Evolutionary conservation across 1,284 basidiomycete species (phyloP).

Genomic region (Filobasidium uniguttulatum): DNA sequence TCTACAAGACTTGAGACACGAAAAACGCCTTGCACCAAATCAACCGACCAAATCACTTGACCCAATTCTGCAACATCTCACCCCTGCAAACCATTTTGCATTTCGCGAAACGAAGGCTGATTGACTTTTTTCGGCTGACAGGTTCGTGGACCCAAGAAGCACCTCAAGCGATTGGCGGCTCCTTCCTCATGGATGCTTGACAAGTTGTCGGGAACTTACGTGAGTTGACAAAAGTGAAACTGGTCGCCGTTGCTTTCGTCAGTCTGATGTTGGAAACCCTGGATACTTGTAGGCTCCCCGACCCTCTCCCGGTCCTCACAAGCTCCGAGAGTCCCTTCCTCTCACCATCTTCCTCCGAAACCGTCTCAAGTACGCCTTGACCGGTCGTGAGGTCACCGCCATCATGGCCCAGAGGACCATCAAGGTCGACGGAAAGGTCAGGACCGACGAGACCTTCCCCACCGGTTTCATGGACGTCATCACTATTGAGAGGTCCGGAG

Average conservation of each 20-base stretch:
- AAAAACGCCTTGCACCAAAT: neutral
- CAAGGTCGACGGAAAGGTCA: conserved; percentile 97
- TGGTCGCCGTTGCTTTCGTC: conserved; percentile 6
- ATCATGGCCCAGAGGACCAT: conserved; percentile 95
- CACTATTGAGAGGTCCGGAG: conserved; percentile 94
- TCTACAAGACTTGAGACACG: neutral
- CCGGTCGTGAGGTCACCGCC: conserved; percentile 83
- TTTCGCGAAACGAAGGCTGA: too few species aligned
- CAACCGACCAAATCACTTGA: too few species aligned
- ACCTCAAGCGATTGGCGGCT: conserved; percentile 93
- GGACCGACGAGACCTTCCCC: conserved; percentile 94
- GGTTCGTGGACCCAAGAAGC: conserved; percentile 98
- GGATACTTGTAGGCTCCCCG: conserved; percentile 58
- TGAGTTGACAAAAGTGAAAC: conserved; percentile 42
- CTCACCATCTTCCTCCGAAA: conserved; percentile 94
- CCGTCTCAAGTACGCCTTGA: conserved; percentile 97
- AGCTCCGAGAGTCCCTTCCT: conserved; percentile 92
- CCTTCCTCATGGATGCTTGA: conserved; percentile 99
- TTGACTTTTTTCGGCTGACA: too few species aligned
- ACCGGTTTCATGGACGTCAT: conserved; percentile 97
- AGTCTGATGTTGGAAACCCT: conserved; percentile 5
- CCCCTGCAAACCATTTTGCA: too few species aligned
- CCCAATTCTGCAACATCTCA: too few species aligned
- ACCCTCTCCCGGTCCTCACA: conserved; percentile 96
- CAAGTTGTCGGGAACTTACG: conserved; percentile 95